Percentiles rank a stretch among this genome's conserved stretches.
Evolutionary conservation across 371 early-diverging fungal species (phyloP).

Genomic region (Blakeslea trispora): DNA sequence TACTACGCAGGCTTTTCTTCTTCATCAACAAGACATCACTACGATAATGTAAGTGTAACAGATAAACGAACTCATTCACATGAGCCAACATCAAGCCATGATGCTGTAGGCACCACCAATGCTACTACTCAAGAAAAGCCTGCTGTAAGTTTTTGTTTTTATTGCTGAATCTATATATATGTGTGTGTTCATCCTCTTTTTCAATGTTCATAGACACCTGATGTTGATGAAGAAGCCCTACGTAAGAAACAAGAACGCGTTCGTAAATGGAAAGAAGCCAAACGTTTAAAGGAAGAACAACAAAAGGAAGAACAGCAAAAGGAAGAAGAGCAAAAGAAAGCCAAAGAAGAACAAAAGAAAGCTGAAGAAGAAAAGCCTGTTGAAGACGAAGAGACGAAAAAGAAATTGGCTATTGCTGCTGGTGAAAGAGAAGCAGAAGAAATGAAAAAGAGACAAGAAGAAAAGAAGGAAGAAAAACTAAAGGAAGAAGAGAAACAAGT

Average conservation of each 20-base stretch:
- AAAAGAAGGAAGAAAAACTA: constrained; percentile 16
- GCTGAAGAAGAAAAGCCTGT: constrained; percentile 23
- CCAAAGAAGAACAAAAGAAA: constrained; percentile 10
- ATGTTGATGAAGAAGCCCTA: constrained; percentile 52
- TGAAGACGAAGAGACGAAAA: constrained; percentile 9
- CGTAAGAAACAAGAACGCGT: constrained; percentile 71
- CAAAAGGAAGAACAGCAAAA: constrained; percentile 1
- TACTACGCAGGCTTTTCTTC: constrained; percentile 16
- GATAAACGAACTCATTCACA: constrained; percentile 41
- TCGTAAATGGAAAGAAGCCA: constrained; percentile 71
- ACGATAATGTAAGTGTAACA: constrained; percentile 48
- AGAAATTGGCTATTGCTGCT: constrained; percentile 17
- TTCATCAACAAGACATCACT: constrained; percentile 28
- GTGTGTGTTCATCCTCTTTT: not conserved
- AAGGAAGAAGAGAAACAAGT: constrained; percentile 31
- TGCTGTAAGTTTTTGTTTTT: constrained; percentile 21
- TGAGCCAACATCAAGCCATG: constrained; percentile 42
- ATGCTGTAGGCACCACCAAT: constrained; percentile 29
- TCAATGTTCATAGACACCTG: constrained; percentile 1
- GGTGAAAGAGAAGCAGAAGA: constrained; percentile 18
- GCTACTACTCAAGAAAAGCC: constrained; percentile 7
- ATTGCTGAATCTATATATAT: not conserved
- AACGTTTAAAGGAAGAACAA: constrained; percentile 46
- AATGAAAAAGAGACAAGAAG: constrained; percentile 18
- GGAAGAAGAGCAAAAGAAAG: constrained; percentile 9